Evolutionary conservation across 768 basidiomycete species (phyloP), one percentile per base, ranked within the genome.

Genomic region (Termitomyces sp.): DNA sequence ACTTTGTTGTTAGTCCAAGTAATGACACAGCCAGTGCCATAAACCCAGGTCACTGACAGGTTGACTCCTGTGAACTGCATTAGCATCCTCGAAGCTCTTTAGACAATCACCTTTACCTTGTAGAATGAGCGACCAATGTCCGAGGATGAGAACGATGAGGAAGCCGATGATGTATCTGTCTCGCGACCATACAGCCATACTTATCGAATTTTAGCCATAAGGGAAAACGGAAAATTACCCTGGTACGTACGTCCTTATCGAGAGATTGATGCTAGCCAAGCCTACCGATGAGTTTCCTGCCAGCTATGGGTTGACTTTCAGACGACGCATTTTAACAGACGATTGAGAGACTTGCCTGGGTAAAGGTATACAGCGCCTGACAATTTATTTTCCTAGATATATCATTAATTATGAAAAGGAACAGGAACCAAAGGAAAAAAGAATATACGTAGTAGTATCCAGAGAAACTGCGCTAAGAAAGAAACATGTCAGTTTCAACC

Each of bases 51-150:
- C 0, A 84, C 85, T 48, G 77, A 83, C 16, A 89, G 69, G n/a
- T 83, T 76, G 6, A 87, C 76, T 33, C 86, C 87, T 86, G 49
- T 22, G 12, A 39, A 45, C 15, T 16, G 0, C 30, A 53, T 56
- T 48, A 58, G 63, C 33, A 30, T 33, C 16, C 6, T 56, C 22
- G 31, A 11, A 31, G 37, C 18, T 30, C 2, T 6, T 27, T 6
- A 15, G 11, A 41, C 5, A 37, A 20, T 18, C 15, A 16, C 30
- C 12, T 50, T n/a, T 63, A 78, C 86, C 86, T 72, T 88, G 87
- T 22, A 89, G 72, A 59, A 89, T 82, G 48, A 89, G 69, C 0
- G 84, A 83, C 87, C 87, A 89, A 61, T 88, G 87, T 1, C 87
- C 87, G 13, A 88, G 72, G 45, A 85, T 83, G 50, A 88, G 65